phyloP scores from a whole-genome alignment of 139 green algal species.

The Pleodorina starrii region DNA sequence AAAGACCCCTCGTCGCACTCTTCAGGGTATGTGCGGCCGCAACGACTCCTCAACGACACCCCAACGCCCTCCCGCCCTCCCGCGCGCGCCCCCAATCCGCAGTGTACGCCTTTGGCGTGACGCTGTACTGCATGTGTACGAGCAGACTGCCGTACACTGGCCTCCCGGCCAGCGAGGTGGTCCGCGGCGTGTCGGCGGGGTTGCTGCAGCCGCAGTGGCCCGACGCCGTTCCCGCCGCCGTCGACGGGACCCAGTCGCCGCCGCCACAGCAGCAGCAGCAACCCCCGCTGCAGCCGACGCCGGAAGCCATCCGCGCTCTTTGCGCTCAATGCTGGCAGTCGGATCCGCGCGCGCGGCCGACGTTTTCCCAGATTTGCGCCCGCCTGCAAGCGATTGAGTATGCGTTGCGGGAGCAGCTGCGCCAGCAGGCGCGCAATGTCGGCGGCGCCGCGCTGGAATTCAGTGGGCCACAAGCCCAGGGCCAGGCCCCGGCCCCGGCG shows the following conservation, averaged over 20 bases:
- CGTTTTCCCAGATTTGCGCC: background rate
- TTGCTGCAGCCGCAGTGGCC: conserved; percentile 2
- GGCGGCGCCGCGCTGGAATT: background rate
- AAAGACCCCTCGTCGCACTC: too few species aligned
- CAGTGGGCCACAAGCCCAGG: background rate
- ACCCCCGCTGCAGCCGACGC: background rate
- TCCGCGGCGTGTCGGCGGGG: background rate
- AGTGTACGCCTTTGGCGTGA: conserved; percentile 34
- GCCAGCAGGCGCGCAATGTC: background rate
- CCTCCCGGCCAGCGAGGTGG: background rate
- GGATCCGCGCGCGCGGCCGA: background rate
- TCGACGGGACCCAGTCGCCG: background rate
- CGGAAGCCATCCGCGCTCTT: background rate
- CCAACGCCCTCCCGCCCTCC: too few species aligned
- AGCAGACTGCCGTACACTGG: conserved; percentile 6
- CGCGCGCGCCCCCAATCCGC: too few species aligned
- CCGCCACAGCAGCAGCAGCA: background rate
- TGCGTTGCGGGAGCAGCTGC: conserved; percentile 1
- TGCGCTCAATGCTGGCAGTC: background rate
- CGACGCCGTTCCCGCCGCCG: background rate
- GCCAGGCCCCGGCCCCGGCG: too few species aligned
- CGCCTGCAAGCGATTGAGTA: conserved; percentile 19
- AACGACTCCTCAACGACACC: too few species aligned
- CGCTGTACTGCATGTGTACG: background rate
- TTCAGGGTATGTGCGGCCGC: too few species aligned